Conservation (phyloP, 2,329 filamentous ascomycete species). For the Corynespora cassiicola region DNA sequence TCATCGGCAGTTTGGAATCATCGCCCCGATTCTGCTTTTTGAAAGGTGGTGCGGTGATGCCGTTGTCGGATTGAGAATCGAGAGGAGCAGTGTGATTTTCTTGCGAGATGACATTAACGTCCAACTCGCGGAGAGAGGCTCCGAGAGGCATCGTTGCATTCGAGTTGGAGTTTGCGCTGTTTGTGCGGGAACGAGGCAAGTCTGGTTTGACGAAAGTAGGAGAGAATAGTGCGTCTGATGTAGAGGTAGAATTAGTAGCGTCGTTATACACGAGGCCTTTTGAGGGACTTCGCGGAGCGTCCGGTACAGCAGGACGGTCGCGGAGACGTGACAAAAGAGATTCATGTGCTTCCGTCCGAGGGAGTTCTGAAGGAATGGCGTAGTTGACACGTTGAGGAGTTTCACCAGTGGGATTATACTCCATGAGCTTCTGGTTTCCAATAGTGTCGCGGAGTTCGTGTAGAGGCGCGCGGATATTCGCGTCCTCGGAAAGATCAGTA, state of each 20-base stretch:
- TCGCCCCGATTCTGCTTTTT: constrained; percentile 52
- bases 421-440: constrained; percentile 67
- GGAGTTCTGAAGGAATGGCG: constrained; percentile 78
- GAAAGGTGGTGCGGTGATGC: constrained; percentile 42
- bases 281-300: constrained; percentile 47
- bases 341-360: constrained; percentile 73
- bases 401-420: constrained; percentile 84
- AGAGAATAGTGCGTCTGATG: constrained; percentile 34
- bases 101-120: constrained; percentile 52
- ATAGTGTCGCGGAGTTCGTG: constrained; percentile 74
- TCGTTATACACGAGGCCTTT: constrained; percentile 63
- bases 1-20: constrained; percentile 53
- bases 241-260: constrained; percentile 45
- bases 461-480: constrained; percentile 72
- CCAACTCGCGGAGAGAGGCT: constrained; percentile 53
- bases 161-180: constrained; percentile 25
- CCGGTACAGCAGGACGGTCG: constrained; percentile 41
- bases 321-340: constrained; percentile 58
- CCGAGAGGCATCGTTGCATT: constrained; percentile 29
- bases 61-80: constrained; percentile 35
- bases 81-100: constrained; percentile 35
- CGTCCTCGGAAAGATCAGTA: constrained; percentile 62
- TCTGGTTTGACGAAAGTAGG: constrained; percentile 26
- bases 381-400: constrained; percentile 86
- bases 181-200: constrained; percentile 31